Evolutionary conservation across 2,329 filamentous ascomycete genomes (phyloP).

Genomic region (Drechslerella stenobrocha): DNA sequence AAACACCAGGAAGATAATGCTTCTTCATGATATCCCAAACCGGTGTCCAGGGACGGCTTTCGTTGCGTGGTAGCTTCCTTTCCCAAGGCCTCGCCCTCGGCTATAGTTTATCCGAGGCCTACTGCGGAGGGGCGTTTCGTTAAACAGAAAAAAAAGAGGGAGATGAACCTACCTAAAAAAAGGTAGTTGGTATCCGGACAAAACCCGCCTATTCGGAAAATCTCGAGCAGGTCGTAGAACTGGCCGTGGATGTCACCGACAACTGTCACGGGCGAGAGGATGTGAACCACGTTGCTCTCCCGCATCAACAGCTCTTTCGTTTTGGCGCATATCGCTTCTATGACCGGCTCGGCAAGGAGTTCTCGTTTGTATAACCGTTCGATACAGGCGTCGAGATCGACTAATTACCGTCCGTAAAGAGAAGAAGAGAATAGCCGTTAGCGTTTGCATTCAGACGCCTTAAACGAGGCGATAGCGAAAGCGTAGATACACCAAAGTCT

Average conservation of each 20-base stretch:
- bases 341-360: constrained; percentile 92
- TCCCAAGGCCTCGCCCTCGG: constrained; percentile 29
- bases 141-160: constrained; percentile 23
- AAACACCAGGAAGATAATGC: not conserved
- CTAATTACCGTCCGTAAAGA: constrained; percentile 61
- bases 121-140: constrained; percentile 2
- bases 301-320: constrained; percentile 99
- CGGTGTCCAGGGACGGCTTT: constrained; percentile 5
- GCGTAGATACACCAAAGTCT: not conserved
- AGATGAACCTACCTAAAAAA: constrained; percentile 71
- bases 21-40: constrained; percentile 5
- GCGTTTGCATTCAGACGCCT: constrained; percentile 21
- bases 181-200: constrained; percentile 98
- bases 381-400: constrained; percentile 99
- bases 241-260: constrained; percentile 98
- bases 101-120: constrained; percentile 32
- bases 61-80: constrained; percentile 23
- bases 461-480: not conserved
- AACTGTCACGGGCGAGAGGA: constrained; percentile 90
- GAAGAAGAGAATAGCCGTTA: constrained; percentile 61
- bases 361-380: constrained; percentile 95
- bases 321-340: constrained; percentile 99
- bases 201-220: constrained; percentile 96
- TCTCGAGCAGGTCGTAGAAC: constrained; percentile 98
- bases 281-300: constrained; percentile 99